Percentiles rank a stretch among this genome's conserved stretches.
Conservation (phyloP, 352 stramenopile species). For the Pythium scleroteichum region DNA sequence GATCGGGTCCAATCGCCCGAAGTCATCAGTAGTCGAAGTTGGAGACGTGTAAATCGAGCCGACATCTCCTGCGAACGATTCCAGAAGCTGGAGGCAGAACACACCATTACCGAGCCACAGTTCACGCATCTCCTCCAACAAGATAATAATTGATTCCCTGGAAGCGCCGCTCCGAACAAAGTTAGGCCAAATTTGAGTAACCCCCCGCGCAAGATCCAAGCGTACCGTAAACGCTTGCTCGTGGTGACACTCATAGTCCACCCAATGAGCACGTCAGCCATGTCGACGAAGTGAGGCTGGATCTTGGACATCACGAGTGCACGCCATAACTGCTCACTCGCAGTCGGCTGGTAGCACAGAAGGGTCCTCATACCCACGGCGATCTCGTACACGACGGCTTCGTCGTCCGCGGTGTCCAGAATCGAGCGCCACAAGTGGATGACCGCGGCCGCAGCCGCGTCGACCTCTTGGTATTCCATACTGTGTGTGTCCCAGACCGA, state of each 20-base stretch:
- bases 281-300: constrained; percentile 35
- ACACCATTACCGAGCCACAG: constrained; percentile 38
- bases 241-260: constrained; percentile 33
- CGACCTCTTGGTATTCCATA: constrained; percentile 27
- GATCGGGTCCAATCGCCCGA: constrained; percentile 28
- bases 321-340: constrained; percentile 15
- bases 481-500: constrained; percentile 22
- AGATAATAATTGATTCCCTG: constrained; percentile 28
- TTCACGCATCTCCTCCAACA: constrained; percentile 33
- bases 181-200: not conserved
- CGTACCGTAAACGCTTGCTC: constrained; percentile 23
- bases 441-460: constrained; percentile 19
- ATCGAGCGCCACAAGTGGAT: constrained; percentile 30
- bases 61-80: constrained; percentile 33
- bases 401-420: constrained; percentile 26
- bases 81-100: constrained; percentile 31
- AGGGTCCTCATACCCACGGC: constrained; percentile 18
- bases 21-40: constrained; percentile 12
- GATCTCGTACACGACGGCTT: constrained; percentile 26
- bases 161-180: not conserved
- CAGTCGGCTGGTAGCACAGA: constrained; percentile 22
- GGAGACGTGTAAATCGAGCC: constrained; percentile 19
- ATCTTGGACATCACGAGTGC: constrained; percentile 26
- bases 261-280: constrained; percentile 36
- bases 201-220: not conserved